phyloP scores from a whole-genome alignment of 108 stramenopile species.

The Nitzschia sp. region DNA sequence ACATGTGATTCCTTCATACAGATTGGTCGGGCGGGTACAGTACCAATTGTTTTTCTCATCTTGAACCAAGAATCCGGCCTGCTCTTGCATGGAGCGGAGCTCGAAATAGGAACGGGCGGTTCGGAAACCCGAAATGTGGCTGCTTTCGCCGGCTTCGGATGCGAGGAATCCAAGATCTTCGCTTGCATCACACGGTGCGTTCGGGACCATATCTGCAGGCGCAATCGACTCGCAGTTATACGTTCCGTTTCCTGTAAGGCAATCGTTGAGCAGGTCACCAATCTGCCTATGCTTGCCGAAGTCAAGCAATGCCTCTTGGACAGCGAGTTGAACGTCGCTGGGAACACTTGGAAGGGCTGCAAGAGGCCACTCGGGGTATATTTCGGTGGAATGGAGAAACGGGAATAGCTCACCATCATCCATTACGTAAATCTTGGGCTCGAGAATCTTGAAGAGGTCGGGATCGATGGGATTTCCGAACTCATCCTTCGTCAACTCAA shows the following conservation, averaged over 20 bases:
- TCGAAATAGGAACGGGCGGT: conserved; percentile 33
- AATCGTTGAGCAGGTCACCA: not conserved
- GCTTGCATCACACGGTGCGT: conserved; percentile 19
- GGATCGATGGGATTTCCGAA: conserved; percentile 1
- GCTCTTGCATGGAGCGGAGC: conserved; percentile 33
- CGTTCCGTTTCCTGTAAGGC: not conserved
- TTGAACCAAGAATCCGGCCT: conserved; percentile 26
- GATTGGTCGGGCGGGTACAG: conserved; percentile 26
- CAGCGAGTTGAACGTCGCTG: conserved; percentile 24
- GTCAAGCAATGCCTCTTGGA: conserved; percentile 34
- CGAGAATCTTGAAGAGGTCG: conserved; percentile 14
- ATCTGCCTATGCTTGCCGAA: conserved; percentile 1
- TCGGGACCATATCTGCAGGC: not conserved
- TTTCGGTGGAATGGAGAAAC: conserved; percentile 25
- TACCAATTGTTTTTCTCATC: conserved; percentile 7
- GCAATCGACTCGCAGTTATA: not conserved
- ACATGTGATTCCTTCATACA: conserved; percentile 42
- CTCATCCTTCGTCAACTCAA: conserved; percentile 31
- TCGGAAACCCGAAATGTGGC: conserved; percentile 28
- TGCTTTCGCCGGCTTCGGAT: not conserved
- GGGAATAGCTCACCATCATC: conserved; percentile 33
- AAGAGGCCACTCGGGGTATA: conserved; percentile 48
- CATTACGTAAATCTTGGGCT: conserved; percentile 7
- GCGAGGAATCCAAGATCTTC: conserved; percentile 8
- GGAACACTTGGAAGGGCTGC: conserved; percentile 25